A percentile compares a stretch with the other conserved stretches of the same genome.
Evolutionary conservation across 1,284 basidiomycete species (phyloP).

Genomic region (Caloboletus inedulis): DNA sequence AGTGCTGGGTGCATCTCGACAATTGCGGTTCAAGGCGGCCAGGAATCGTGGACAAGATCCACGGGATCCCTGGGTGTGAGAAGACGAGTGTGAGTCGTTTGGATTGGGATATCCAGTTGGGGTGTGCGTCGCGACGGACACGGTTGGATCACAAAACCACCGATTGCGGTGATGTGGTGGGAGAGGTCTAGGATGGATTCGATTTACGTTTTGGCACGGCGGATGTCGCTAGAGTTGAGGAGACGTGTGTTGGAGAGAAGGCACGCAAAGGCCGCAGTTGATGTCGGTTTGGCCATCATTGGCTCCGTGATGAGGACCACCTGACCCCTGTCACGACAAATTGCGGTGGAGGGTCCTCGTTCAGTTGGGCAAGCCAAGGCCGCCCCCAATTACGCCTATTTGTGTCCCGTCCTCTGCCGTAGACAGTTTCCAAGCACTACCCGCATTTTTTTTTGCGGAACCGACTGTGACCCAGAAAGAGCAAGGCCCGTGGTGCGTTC

Average conservation of each 20-base stretch:
- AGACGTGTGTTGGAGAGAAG: neutral
- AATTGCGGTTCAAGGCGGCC: too few relatives aligned
- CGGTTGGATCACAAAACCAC: too few relatives aligned
- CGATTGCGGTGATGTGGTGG: too few relatives aligned
- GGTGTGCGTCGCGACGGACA: neutral
- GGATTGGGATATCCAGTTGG: too few relatives aligned
- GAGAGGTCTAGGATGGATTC: neutral
- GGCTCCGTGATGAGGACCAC: conserved; percentile 8
- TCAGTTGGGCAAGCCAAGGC: neutral
- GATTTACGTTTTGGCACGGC: neutral
- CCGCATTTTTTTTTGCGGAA: neutral
- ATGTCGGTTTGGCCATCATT: neutral
- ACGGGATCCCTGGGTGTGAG: neutral
- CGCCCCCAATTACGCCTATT: neutral
- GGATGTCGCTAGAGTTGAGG: neutral
- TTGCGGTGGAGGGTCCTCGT: conserved; percentile 3
- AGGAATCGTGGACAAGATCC: neutral
- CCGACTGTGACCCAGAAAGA: neutral
- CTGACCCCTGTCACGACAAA: conserved; percentile 20
- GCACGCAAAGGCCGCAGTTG: conserved; percentile 12
- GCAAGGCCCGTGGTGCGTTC: conserved; percentile 2
- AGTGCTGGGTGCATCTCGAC: too few relatives aligned
- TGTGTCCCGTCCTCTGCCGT: neutral
- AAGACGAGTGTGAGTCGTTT: neutral
- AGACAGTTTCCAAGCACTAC: neutral